phyloP scores from a whole-genome alignment of 2,329 filamentous ascomycete species.

The Ilyonectria destructans region DNA sequence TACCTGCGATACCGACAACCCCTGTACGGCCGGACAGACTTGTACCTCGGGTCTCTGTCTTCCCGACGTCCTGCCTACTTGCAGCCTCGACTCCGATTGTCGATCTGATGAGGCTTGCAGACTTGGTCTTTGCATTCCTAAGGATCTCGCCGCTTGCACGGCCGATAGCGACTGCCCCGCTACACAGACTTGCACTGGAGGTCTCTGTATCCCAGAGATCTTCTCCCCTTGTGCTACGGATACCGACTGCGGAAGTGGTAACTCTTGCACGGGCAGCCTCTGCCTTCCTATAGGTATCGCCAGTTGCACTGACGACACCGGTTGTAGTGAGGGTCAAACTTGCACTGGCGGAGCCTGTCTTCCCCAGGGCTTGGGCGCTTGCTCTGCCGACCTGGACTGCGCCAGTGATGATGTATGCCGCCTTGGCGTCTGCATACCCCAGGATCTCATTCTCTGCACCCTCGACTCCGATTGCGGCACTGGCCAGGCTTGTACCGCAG shows the following conservation, averaged over 20 bases:
- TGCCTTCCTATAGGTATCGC: constrained; percentile 18
- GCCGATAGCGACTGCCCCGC: constrained; percentile 6
- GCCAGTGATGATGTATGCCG: constrained; percentile 10
- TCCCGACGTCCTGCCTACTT: constrained; percentile 6
- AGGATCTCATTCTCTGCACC: constrained; percentile 1
- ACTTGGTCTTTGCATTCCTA: constrained; percentile 24
- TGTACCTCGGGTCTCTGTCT: constrained; percentile 23
- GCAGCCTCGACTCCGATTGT: constrained; percentile 7
- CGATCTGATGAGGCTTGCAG: constrained; percentile 20
- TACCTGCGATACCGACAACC: constrained; percentile 1
- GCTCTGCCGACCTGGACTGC: constrained; percentile 11
- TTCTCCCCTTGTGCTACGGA: constrained; percentile 12
- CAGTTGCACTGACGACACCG: constrained; percentile 7
- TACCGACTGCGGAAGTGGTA: constrained; percentile 9
- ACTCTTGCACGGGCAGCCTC: constrained; percentile 12
- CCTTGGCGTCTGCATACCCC: constrained; percentile 22
- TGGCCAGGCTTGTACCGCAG: constrained; percentile 10
- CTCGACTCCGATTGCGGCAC: constrained; percentile 18
- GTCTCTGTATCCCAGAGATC: constrained; percentile 15
- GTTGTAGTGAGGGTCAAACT: constrained; percentile 8
- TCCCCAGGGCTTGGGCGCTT: constrained; percentile 7
- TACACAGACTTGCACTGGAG: constrained; percentile 17
- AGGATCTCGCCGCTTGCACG: not conserved
- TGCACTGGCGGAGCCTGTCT: constrained; percentile 23
- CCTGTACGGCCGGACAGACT: constrained; percentile 7